A percentile compares a stretch with the other conserved stretches of the same genome.
Evolutionary conservation across 2,329 filamentous ascomycete species (phyloP).

Genomic region (Botrytis hyacinthi): DNA sequence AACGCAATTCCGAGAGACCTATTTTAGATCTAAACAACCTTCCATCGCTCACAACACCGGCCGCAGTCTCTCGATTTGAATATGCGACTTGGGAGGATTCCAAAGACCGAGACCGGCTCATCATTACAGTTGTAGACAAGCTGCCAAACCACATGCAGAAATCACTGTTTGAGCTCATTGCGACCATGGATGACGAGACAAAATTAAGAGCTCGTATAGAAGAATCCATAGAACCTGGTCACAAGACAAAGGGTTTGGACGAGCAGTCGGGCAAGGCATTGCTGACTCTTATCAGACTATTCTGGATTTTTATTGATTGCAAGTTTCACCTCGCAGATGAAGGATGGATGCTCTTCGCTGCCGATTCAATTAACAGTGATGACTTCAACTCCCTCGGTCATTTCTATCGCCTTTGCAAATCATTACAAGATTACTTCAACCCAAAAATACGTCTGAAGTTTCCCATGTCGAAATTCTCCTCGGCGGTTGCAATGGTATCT

Average conservation of each 20-base stretch:
- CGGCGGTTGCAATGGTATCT: not conserved
- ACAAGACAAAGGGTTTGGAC: conserved; percentile 25
- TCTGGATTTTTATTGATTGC: conserved; percentile 38
- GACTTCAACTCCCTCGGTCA: not conserved
- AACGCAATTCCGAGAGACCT: conserved; percentile 4
- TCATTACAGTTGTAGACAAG: conserved; percentile 41
- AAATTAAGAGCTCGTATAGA: conserved; percentile 13
- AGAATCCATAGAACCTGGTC: not conserved
- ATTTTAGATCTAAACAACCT: conserved; percentile 23
- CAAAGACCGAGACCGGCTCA: conserved; percentile 40
- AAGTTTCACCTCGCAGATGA: conserved; percentile 23
- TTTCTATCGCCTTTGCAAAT: conserved; percentile 8
- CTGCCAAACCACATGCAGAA: conserved; percentile 1
- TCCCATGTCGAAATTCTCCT: not conserved
- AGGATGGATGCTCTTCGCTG: conserved; percentile 3
- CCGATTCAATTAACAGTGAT: not conserved
- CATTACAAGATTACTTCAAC: conserved; percentile 15
- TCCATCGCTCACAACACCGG: conserved; percentile 30
- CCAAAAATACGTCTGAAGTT: conserved; percentile 8
- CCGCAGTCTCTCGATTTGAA: conserved; percentile 28
- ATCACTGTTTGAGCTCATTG: conserved; percentile 17
- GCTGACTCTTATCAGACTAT: conserved; percentile 30
- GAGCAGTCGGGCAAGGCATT: conserved; percentile 18
- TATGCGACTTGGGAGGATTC: conserved; percentile 28
- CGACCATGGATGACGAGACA: conserved; percentile 15